Base-by-base conservation (phyloP, 2,329 filamentous ascomycete species). In the Ilyonectria mors-panacis region DNA sequence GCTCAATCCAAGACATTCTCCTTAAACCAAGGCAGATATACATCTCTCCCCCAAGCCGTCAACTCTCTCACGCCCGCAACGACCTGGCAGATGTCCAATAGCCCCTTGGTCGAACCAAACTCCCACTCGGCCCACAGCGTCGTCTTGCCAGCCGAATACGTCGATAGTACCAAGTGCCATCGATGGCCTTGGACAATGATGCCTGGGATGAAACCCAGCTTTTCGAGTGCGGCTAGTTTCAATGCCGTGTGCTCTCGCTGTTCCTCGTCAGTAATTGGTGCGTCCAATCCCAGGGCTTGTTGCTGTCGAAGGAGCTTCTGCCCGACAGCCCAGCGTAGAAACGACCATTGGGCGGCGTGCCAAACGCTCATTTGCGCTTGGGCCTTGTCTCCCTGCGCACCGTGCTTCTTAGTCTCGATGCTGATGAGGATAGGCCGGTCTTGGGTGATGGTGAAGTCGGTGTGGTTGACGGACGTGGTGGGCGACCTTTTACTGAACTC, bases 391-490 rank as follows among this genome's bases (percentile, higher is more conserved):
- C 19, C 13, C 12, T 58, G 13, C 15, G 53, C 45, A 19, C 21
- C 45, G 7, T 53, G 44, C 53, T 53, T 45, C 53, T 58, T 53
- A 35, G 45, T 51, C 61, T 58, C 61, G 13, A 51, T 63, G 45
- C 54, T 53, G 12, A 63, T 12, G 4, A 58, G 13, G n/a, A 63
- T 19, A n/a, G 61, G 61, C 7, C 45, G 54, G 1, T 30, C 4
- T 21, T 26, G 13, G 17, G 45, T 4, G 26, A 30, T 4, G n/a
- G 44, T 45, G 28, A 57, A 67, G 48, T 61, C 51, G 17, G 67
- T 67, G 44, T 64, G 56, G 30, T 67, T 69, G 39, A 67, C n/a
- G 7, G 58, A 57, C 17, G 42, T 17, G 5, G 67, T 69, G 1
- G 59, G 63, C 6, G 60, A 21, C 9, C 10, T 45, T 4, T 42